Conservation (phyloP, 2,329 filamentous ascomycete genomes). For the Cladosporium oxysporum region DNA sequence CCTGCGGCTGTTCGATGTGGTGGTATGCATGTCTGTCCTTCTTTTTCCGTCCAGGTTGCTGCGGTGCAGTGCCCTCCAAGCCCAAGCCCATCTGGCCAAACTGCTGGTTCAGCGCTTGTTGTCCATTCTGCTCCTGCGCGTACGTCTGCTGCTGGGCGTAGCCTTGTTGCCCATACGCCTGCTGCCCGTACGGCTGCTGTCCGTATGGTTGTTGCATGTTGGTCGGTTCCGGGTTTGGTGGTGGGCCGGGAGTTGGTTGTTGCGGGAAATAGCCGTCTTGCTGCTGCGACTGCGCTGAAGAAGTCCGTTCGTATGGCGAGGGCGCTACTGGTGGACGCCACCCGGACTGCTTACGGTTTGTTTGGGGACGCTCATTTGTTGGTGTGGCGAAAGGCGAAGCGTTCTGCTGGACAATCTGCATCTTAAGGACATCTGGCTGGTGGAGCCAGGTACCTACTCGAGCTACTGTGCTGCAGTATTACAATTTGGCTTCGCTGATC, state of each 20-base stretch:
- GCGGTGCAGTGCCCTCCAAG: constrained; percentile 49
- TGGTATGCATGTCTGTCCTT: constrained; percentile 95
- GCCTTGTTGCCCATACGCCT: constrained; percentile 22
- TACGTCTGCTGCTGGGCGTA: constrained; percentile 28
- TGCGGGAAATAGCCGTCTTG: constrained; percentile 46
- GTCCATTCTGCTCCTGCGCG: constrained; percentile 23
- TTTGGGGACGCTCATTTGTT: constrained; percentile 27
- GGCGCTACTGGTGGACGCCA: constrained; percentile 47
- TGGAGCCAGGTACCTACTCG: constrained; percentile 2
- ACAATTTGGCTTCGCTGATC: constrained; percentile 7
- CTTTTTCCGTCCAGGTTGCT: constrained; percentile 63
- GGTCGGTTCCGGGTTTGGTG: constrained; percentile 28
- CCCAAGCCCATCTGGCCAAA: constrained; percentile 73
- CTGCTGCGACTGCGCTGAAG: constrained; percentile 28
- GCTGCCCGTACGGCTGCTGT: constrained; percentile 26
- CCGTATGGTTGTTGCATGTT: constrained; percentile 23
- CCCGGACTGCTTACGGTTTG: constrained; percentile 25
- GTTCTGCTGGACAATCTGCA: constrained; percentile 15
- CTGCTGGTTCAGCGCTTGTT: constrained; percentile 63
- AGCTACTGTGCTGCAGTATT: not conserved
- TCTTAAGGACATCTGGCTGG: constrained; percentile 11
- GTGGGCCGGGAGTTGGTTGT: constrained; percentile 32
- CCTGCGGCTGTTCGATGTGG: constrained; percentile 71
- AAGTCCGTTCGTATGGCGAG: constrained; percentile 48
- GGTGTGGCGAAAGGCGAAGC: constrained; percentile 32